Evolutionary conservation across 495 filamentous ascomycete species (phyloP), one percentile per base, ranked within the genome.

Genomic region (Aspergillus cavernicola): DNA sequence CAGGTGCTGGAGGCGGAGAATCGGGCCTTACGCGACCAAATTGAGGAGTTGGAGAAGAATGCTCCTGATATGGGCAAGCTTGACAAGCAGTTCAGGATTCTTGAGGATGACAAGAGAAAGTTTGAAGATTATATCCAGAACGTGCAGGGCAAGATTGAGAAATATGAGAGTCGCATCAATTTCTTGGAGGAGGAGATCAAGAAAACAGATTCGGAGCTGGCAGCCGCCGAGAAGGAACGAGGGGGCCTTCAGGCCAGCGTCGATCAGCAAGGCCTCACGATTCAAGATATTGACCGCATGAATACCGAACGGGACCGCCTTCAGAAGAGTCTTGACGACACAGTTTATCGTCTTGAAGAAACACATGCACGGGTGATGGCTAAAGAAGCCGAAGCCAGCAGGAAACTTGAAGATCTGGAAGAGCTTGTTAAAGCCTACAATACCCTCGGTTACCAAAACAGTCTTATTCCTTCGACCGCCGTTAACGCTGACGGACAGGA

Each of bases 201-300:
- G 40, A 89, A 91, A 57, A 81, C 86, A 9, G 81, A 90, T 26
- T 62, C 74, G 2, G 91, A 97, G 52, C 77, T 97, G 16, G 81
- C 82, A 53, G 81, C 87, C 49, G 84, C 85, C 6, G 92, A 97
- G 52, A 80, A 86, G 9, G 92, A 97, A 64, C 82, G 85, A 46
- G 70, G 79, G n/a, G 76, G 79, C 15, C 79, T 97, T 22, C 90
- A 97, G 63, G 80, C 84, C 28, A 84, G 86, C 13, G 88, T 99
- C 33, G 92, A 97, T 64, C 84, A 84, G 54, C 89, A 95, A 63
- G 93, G 92, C 4, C 90, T 99, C 59, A 93, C 89, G 40, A 92
- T 95, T 62, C 86, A 89, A 66, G 95, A 97, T 75, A 97, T 99
- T 66, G 93, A 99, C 77, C 92, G 91, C 62, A 96, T 99, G 92